Percentiles rank a stretch among this genome's conserved stretches.
These are phyloP conservation scores for Uronychia binucleata DNA, from an alignment of 73 alveolate genomes.

Conservation along the genomic window DNA sequence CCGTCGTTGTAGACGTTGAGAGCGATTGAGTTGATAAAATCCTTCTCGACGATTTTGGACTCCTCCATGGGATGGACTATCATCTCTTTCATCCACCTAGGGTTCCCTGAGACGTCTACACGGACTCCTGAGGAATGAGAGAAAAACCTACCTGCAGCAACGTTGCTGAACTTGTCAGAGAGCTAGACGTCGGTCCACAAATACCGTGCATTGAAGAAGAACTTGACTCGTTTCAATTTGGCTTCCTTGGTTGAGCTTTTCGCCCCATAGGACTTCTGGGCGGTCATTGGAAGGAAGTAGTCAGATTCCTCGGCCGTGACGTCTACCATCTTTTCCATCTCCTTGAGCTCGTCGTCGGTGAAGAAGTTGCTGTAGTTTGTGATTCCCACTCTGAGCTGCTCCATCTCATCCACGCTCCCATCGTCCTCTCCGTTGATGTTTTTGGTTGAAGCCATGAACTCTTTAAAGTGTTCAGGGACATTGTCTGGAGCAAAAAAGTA, in stretches of 20 bases:
- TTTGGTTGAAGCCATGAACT: constrained; percentile 5
- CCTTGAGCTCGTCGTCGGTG: constrained; percentile 66
- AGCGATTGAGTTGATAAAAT: constrained; percentile 82
- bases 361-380: constrained; percentile 66
- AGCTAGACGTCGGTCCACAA: constrained; percentile 82
- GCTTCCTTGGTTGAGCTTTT: constrained; percentile 18
- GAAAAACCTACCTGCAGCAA: constrained; percentile 93
- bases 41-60: constrained; percentile 51
- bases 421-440: background rate
- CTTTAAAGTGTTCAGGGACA: constrained; percentile 69
- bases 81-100: constrained; percentile 67
- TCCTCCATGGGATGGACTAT: constrained; percentile 51
- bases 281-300: constrained; percentile 73
- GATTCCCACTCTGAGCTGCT: constrained; percentile 43
- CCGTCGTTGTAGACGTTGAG: constrained; percentile 91
- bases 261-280: constrained; percentile 66
- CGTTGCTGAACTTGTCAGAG: constrained; percentile 72
- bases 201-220: constrained; percentile 85
- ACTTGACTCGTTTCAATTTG: constrained; percentile 80
- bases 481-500: constrained; percentile 70
- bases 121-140: too few relatives aligned
- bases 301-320: constrained; percentile 52
- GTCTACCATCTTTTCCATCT: constrained; percentile 54
- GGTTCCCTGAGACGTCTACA: constrained; percentile 78
- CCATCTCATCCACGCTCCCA: background rate